Evolutionary conservation across 148 eudicot genomes (phyloP).

Genomic region (Dianthus caryophyllus): DNA sequence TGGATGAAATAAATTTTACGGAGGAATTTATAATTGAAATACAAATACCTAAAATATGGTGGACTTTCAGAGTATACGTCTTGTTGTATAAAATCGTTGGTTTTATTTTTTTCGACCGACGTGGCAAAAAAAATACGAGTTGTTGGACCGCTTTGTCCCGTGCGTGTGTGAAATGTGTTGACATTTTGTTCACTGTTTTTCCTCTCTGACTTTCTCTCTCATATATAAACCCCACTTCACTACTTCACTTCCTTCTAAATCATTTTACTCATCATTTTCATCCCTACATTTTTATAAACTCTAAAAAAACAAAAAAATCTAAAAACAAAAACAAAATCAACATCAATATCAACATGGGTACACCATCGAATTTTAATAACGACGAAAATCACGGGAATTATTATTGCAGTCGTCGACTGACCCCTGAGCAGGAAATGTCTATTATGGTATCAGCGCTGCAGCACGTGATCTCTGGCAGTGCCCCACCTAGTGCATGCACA

Average conservation of each 20-base stretch:
- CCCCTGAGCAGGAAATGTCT: slow-evolving; percentile 29
- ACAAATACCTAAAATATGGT: too few relatives aligned
- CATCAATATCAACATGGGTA: not conserved
- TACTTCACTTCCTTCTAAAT: not conserved
- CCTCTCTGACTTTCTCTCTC: not conserved
- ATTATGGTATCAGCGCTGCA: slow-evolving; percentile 41
- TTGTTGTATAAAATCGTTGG: too few relatives aligned
- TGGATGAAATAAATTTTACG: too few relatives aligned
- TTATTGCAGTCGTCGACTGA: slow-evolving; percentile 6
- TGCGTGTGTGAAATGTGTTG: slow-evolving; percentile 23
- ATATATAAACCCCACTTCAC: slow-evolving; percentile 14
- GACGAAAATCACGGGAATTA: too few relatives aligned
- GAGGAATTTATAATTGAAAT: too few relatives aligned
- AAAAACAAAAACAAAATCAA: not conserved
- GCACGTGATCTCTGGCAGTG: slow-evolving; percentile 35
- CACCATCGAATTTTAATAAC: not conserved
- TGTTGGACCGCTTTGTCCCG: not conserved
- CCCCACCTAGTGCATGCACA: not conserved
- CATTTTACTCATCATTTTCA: not conserved
- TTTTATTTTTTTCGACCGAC: too few relatives aligned
- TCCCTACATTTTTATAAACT: not conserved
- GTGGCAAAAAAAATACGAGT: not conserved
- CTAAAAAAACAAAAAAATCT: not conserved
- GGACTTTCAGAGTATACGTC: too few relatives aligned
- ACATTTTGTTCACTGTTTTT: not conserved